Base-by-base conservation (phyloP, 2,329 filamentous ascomycete species). In the Fusarium agapanthi region DNA sequence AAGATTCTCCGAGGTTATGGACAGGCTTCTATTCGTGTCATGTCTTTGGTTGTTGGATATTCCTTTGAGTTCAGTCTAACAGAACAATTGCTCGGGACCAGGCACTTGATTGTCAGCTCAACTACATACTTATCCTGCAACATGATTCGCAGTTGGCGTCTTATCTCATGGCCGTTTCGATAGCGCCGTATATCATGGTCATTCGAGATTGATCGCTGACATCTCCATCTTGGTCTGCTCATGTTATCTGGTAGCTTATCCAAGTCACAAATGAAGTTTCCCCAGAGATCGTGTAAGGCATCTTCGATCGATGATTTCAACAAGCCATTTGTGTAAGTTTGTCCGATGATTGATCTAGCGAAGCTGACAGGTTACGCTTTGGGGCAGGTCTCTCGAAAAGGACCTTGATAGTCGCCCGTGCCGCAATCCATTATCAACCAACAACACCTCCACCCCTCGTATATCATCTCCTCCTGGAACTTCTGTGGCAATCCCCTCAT, bases 401-500 rank as follows among this genome's bases (percentile, higher is more conserved):
- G 30, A 48, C 59, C 48, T 35, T 64, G 59, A 64, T 64, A 55
- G 30, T 20, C 15, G 5, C 20, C 63, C 8, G 43, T 32, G 55
- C 63, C 65, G 55, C 47, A 67, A 30, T 44, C 24, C 32, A 60
- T 48, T 45, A 54, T 30, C 63, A 44, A 53, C 30, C 30, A 40
- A 7, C 10, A 55, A 55, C 28, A 16, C 5, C 11, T 43, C 7
- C 7, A 24, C 35, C 45, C 34, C 32, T 26, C 44, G 22, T 40
- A 20, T 30, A 51, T 34, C n/a, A 34, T 13, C 12, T 51, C 11
- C 35, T 22, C 20, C 15, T 15, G 40, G 55, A 53, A 48, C 65
- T 67, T 67, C 37, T 67, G 63, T 54, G 47, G 16, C 65, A 34
- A 62, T 5, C 13, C 11, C 12, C 12, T 12, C 26, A 67, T 67